Percentiles rank a stretch among this genome's conserved stretches.
Evolutionary conservation across 1,284 basidiomycete species (phyloP).

Genomic region (Schizophyllum commune): DNA sequence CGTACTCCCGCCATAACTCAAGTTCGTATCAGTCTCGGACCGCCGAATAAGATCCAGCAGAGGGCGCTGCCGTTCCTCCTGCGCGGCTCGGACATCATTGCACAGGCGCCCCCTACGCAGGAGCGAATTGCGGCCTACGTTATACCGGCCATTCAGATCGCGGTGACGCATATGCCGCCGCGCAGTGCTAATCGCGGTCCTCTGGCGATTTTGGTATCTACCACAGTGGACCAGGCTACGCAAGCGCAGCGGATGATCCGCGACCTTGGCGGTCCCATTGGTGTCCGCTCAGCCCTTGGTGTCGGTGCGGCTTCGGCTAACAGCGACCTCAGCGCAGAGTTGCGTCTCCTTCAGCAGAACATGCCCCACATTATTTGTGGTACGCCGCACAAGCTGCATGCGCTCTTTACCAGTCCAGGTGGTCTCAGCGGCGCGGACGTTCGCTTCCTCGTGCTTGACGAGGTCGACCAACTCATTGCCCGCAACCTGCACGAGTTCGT

Average conservation of each 20-base stretch:
- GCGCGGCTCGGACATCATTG: slow-evolving; percentile 92
- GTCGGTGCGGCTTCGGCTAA: slow-evolving; percentile 67
- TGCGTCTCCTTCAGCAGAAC: slow-evolving; percentile 82
- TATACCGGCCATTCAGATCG: slow-evolving; percentile 87
- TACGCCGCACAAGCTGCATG: slow-evolving; percentile 93
- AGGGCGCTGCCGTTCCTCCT: slow-evolving; percentile 93
- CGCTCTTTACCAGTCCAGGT: slow-evolving; percentile 79
- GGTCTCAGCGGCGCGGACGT: slow-evolving; percentile 77
- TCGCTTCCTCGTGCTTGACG: slow-evolving; percentile 89
- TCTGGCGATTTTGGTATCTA: slow-evolving; percentile 88
- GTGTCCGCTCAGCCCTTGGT: slow-evolving; percentile 81
- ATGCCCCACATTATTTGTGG: slow-evolving; percentile 94
- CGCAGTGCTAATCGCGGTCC: slow-evolving; percentile 66
- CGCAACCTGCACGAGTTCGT: slow-evolving; percentile 95
- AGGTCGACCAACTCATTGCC: slow-evolving; percentile 96
- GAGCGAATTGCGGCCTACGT: slow-evolving; percentile 97
- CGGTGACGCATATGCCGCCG: slow-evolving; percentile 51
- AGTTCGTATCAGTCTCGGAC: slow-evolving; percentile 64
- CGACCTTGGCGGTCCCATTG: slow-evolving; percentile 87
- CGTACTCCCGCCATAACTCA: slow-evolving; percentile 12
- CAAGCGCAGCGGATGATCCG: slow-evolving; percentile 97
- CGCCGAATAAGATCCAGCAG: slow-evolving; percentile 98
- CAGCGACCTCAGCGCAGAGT: slow-evolving; percentile 66
- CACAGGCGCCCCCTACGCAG: slow-evolving; percentile 96
- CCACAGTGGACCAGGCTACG: slow-evolving; percentile 96